Base-by-base conservation (phyloP, 2,329 filamentous ascomycete species). In the Nannizziopsis barbatae region DNA sequence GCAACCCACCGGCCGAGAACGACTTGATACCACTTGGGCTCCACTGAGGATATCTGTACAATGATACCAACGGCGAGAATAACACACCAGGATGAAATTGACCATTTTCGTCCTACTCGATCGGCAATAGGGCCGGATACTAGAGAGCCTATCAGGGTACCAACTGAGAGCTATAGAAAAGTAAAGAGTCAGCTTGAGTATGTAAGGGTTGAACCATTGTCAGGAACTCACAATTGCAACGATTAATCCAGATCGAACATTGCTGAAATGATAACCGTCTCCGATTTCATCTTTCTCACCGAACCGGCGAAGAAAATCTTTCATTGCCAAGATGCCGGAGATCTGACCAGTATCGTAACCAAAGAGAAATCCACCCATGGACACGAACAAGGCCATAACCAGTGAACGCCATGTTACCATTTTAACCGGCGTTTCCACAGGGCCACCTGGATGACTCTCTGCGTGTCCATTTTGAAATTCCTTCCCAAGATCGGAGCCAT, bases 341-440 rank as follows among this genome's bases (percentile, higher is more conserved):
- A 71, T 68, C 59, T 71, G 67, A 55, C 67, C 65, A 61, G 56
- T 50, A 48, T 57, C 51, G 37, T 70, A 71, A 53, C 68, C 68
- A 55, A 71, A 71, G 50, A 71, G 66, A 56, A 72, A 67, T 52
- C 70, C 69, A 54, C 70, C 69, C 65, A 72, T 71, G 5, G 68
- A 71, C 37, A 70, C 69, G 49, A 71, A 60, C 35, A 71, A 43
- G 42, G 68, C 68, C 52, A 72, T 64, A 50, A 68, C 60, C 51
- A 69, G 62, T 0, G 68, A 66, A 5, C 65, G 63, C 59, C 63
- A 63, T 49, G 70, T 71, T 45, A 72, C 50, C 42, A 68, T 66
- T 32, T 63, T 61, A 52, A 71, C 62, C 11, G 69, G 68, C 41
- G 66, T 66, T 37, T 71, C 65, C 53, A 71, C 66, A 17, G 45